phyloP scores from a whole-genome alignment of 768 basidiomycete genomes.

The Leccinum boreale region DNA sequence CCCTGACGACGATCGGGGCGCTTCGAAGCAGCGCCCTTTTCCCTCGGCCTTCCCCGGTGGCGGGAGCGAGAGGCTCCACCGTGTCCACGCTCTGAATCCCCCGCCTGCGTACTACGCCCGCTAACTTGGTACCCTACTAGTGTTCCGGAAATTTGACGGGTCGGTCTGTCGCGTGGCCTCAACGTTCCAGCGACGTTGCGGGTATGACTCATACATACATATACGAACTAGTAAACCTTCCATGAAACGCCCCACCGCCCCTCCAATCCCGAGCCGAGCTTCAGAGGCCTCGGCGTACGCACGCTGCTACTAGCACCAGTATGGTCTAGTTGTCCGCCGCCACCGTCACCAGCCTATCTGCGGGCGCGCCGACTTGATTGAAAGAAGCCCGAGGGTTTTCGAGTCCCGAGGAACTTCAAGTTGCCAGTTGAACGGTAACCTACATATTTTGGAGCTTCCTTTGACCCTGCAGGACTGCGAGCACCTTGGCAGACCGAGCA shows the following conservation, averaged over 20 bases:
- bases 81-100: not conserved
- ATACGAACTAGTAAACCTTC: not conserved
- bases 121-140: not conserved
- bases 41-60: not conserved
- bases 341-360: not conserved
- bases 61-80: not conserved
- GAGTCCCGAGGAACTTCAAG: not conserved
- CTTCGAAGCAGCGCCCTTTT: not conserved
- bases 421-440: not conserved
- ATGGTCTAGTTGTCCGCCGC: not conserved
- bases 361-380: not conserved
- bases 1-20: not conserved
- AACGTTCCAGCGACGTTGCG: not conserved
- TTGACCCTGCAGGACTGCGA: not conserved
- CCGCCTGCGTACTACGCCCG: not conserved
- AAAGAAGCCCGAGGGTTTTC: not conserved
- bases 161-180: not conserved
- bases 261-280: not conserved
- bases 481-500: no score
- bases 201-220: not conserved
- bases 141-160: not conserved
- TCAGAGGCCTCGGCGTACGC: no score
- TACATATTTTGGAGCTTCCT: not conserved
- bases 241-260: no score
- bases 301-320: no score